phyloP scores from a whole-genome alignment of 2,329 filamentous ascomycete species.

The Penicillium sclerotiorum region DNA sequence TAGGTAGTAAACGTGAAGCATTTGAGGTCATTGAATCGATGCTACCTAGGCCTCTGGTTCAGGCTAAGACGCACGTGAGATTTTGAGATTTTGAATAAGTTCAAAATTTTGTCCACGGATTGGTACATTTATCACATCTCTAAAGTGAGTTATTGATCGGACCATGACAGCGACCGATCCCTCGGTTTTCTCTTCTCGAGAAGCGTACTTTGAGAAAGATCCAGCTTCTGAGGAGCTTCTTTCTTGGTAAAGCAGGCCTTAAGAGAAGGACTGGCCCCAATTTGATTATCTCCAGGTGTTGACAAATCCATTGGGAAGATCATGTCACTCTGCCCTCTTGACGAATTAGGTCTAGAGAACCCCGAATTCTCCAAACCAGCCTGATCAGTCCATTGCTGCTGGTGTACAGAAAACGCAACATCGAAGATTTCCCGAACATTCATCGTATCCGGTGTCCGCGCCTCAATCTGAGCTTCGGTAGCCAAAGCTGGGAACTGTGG shows the following conservation, averaged over 20 bases:
- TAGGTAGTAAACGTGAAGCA: too few relatives aligned
- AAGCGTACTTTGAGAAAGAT: background rate
- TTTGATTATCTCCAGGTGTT: background rate
- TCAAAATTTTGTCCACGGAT: too few relatives aligned
- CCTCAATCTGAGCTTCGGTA: background rate
- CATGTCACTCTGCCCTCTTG: background rate
- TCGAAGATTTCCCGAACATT: slow-evolving; percentile 10
- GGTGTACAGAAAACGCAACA: slow-evolving; percentile 8
- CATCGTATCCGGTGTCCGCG: background rate
- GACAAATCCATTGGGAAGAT: background rate
- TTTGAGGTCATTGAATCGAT: too few relatives aligned
- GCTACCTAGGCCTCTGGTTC: too few relatives aligned
- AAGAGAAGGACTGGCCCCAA: background rate
- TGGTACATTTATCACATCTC: too few relatives aligned
- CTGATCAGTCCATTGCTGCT: too few relatives aligned
- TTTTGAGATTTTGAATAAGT: too few relatives aligned
- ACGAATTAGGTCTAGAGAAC: background rate
- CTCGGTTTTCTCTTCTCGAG: slow-evolving; percentile 2
- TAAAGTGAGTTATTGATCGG: too few relatives aligned
- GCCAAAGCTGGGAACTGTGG: background rate
- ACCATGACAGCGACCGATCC: too few relatives aligned
- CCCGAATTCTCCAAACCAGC: too few relatives aligned
- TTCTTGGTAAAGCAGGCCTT: background rate
- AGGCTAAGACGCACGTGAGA: too few relatives aligned
- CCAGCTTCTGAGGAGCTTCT: background rate